Conservation (phyloP, 1,139 yeast species). For the Lodderomyces beijingensis region DNA sequence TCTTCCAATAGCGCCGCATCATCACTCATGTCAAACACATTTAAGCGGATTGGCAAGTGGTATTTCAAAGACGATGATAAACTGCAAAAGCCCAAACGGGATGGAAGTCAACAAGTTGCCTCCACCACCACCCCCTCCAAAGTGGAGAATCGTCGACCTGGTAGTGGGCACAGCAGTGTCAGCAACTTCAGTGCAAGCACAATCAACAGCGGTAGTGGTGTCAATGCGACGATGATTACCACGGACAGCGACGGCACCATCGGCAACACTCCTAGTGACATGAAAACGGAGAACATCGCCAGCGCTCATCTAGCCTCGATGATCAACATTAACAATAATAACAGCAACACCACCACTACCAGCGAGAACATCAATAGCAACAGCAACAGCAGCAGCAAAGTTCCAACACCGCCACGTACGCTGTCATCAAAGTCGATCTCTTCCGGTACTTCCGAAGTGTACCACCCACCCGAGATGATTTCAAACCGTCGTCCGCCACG, state of each 20-base stretch:
- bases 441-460: conserved; percentile 17
- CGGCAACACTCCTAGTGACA: too few species aligned
- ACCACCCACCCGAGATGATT: conserved; percentile 64
- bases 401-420: too few species aligned
- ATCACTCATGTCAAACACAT: conserved; percentile 26
- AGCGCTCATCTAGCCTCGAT: too few species aligned
- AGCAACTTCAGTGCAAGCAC: background rate
- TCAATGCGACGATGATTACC: background rate
- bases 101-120: background rate
- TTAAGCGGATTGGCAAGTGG: conserved; percentile 68
- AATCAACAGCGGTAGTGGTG: background rate
- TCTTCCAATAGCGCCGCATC: background rate
- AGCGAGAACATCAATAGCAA: background rate
- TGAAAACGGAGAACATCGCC: too few species aligned
- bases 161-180: background rate
- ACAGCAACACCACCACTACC: conserved; percentile 5
- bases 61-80: conserved; percentile 45
- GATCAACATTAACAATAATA: background rate
- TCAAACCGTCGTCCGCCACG: conserved; percentile 46
- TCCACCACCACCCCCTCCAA: background rate
- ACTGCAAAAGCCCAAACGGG: too few species aligned
- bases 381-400: conserved; percentile 1
- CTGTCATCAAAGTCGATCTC: conserved; percentile 3
- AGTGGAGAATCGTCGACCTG: background rate
- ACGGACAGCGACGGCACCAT: background rate